Base-by-base conservation (phyloP, 768 basidiomycete species). In the Dioszegia crocea region DNA sequence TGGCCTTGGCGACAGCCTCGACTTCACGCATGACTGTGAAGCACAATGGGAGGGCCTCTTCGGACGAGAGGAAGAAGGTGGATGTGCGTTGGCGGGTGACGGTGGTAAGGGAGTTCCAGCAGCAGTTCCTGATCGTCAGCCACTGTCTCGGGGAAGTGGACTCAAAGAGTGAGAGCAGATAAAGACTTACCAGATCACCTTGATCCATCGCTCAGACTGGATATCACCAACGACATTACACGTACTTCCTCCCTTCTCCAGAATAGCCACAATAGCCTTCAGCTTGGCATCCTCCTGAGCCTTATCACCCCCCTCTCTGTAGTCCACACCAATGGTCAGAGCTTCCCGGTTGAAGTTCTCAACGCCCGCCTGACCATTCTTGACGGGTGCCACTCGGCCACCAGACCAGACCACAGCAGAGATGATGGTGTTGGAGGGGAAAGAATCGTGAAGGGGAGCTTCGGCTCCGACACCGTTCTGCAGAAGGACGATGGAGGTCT, bases 401-500 rank as follows among this genome's bases (percentile, higher is more conserved):
- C 74, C 74, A 0, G 74, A 73, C 74, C 74, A 75, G 9, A 75
- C 73, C 4, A 73, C 71, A 6, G 74, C 74, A 17, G 74, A 75
- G 45, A 75, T 75, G 59, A 75, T 60, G 36, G 74, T 69, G 38
- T 52, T 73, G 17, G 55, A 24, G 29, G 69, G 67, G 63, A 73
- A 75, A 14, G 67, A 64, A 4, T 49, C 52, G 57, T 75, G 71
- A 17, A 75, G 54, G 9, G 74, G 71, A 46, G 63, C 74, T 63
- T 75, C 74, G 24, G 69, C 67, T 4, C 74, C 74, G 3, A 73
- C 74, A 26, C 74, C 74, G 58, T 75, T 75, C 58, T 75, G 74
- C 1, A 75, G 59, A 33, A 75, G 65, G 39, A 75, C 71, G 38
- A 75, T 70, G 17, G 65, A 64, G 3, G 71, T 75, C 14, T 44